Percentiles rank a stretch among this genome's conserved stretches.
Conservation (phyloP, 2,329 filamentous ascomycete genomes). For the Aspergillus oerlinghausenensis region DNA sequence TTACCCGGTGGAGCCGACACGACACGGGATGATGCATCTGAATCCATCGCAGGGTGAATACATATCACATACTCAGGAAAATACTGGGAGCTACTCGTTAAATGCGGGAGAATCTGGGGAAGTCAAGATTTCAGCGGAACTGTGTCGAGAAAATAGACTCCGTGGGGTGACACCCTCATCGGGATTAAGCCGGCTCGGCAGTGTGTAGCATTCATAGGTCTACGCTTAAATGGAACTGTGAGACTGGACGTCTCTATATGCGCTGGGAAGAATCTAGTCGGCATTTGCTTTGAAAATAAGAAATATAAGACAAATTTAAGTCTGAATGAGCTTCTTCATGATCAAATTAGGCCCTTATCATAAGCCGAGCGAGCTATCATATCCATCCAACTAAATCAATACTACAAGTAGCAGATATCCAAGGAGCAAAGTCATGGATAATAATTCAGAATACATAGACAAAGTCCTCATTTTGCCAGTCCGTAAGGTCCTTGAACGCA, state of each 20-base stretch:
- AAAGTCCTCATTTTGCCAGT: constrained; percentile 61
- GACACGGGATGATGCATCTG: constrained; percentile 17
- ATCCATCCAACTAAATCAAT: neutral
- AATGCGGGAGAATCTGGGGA: neutral
- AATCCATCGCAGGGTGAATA: constrained; percentile 14
- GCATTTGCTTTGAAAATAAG: neutral
- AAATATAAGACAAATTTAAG: neutral
- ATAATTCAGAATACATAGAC: constrained; percentile 50
- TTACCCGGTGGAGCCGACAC: constrained; percentile 24
- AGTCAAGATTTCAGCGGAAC: neutral
- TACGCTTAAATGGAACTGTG: no score
- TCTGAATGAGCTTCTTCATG: neutral
- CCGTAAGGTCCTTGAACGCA: constrained; percentile 56
- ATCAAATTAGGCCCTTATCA: neutral
- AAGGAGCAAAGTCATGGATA: neutral
- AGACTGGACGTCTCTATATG: neutral
- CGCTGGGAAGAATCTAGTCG: neutral
- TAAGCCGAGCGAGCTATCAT: neutral
- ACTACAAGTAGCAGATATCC: neutral
- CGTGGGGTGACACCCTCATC: neutral
- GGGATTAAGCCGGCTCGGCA: neutral
- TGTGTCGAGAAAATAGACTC: neutral
- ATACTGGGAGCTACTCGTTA: neutral
- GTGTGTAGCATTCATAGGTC: neutral
- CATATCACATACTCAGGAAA: neutral